Evolutionary conservation across 169 alveolate species (phyloP).

Genomic region (Amoebophrya sp.): DNA sequence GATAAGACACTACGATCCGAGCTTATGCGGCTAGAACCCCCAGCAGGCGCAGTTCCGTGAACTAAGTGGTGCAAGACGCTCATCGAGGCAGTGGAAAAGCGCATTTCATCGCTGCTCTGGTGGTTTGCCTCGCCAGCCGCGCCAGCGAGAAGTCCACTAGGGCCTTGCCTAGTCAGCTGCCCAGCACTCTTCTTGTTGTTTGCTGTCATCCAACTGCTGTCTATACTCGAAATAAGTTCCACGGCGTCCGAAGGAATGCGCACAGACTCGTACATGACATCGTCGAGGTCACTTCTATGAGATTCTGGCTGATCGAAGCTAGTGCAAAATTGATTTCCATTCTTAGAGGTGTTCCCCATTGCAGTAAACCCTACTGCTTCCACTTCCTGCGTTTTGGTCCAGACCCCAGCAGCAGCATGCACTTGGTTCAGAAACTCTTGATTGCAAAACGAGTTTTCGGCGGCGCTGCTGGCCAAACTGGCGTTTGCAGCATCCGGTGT

Average conservation of each 20-base stretch:
- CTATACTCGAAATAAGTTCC: neutral
- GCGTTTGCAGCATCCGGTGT: neutral
- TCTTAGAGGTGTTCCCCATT: neutral
- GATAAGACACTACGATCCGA: neutral
- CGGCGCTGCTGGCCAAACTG: neutral
- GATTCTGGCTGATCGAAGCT: neutral
- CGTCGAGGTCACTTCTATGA: too few relatives aligned
- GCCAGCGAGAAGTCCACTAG: neutral
- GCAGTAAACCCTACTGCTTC: too few relatives aligned
- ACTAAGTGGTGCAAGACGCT: too few relatives aligned
- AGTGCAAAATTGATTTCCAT: neutral
- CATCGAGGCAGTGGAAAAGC: too few relatives aligned
- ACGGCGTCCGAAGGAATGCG: neutral
- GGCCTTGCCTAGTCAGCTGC: too few relatives aligned
- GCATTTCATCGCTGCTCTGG: neutral
- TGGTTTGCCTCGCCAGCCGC: neutral
- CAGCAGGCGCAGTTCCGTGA: too few relatives aligned
- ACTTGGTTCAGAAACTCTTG: neutral
- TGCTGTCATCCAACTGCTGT: too few relatives aligned
- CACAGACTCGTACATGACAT: neutral
- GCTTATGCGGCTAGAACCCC: too few relatives aligned
- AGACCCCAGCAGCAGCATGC: neutral
- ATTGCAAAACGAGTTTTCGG: neutral
- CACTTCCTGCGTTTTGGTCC: neutral
- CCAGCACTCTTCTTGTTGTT: too few relatives aligned